A percentile compares a stretch with the other conserved stretches of the same genome.
phyloP scores from a whole-genome alignment of 1,139 yeast genomes.

The Debaryomyces sp. region DNA sequence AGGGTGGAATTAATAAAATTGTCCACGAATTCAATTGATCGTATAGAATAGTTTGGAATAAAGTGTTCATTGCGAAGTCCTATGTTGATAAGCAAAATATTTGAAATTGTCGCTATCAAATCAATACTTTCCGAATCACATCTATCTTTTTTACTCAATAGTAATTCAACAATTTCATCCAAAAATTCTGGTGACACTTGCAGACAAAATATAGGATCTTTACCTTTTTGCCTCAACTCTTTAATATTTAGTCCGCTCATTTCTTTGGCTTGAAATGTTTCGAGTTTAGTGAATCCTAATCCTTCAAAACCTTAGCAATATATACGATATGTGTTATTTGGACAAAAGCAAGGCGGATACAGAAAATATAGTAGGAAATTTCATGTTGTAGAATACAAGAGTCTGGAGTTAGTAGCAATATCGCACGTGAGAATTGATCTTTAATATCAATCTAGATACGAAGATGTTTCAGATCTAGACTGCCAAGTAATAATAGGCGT shows the following conservation, averaged over 20 bases:
- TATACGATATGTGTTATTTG: background rate
- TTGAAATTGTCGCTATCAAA: constrained; percentile 26
- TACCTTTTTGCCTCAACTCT: constrained; percentile 20
- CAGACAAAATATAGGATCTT: constrained; percentile 24
- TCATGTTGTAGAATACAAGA: background rate
- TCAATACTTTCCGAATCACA: constrained; percentile 18
- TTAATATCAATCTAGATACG: constrained; percentile 4
- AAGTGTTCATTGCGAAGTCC: constrained; percentile 22
- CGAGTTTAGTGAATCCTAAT: background rate
- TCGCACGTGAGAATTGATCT: background rate
- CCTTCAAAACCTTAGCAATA: background rate
- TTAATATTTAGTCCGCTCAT: constrained; percentile 1
- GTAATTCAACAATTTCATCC: constrained; percentile 17
- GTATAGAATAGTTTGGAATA: constrained; percentile 22
- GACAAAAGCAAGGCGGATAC: background rate
- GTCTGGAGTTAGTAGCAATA: background rate
- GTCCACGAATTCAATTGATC: constrained; percentile 19
- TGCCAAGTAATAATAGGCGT: too few species aligned
- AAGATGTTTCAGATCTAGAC: too few species aligned
- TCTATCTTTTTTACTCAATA: constrained; percentile 12
- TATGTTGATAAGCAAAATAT: constrained; percentile 31
- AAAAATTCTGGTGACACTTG: constrained; percentile 19
- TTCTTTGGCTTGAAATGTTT: background rate
- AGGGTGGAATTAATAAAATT: constrained; percentile 10
- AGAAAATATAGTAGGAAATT: background rate